A percentile compares a stretch with the other conserved stretches of the same genome.
These are phyloP conservation scores for Moricandia moricandioides DNA, from an alignment of 345 rosid species.

Conservation along the genomic window DNA sequence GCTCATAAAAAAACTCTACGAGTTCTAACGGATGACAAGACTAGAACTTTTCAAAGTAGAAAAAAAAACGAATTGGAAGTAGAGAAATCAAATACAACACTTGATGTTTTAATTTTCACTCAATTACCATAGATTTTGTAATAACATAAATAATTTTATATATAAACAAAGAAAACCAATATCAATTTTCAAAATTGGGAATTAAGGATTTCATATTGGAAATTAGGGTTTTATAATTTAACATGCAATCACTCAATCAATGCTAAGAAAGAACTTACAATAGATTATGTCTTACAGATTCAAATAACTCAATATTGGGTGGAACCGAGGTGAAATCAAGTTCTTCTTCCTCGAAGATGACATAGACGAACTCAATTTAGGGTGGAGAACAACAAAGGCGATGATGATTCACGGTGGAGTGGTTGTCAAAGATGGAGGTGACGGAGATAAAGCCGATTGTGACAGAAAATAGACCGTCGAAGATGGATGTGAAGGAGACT, in stretches of 20 bases:
- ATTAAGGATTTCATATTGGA: not conserved
- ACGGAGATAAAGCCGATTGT: too few relatives aligned
- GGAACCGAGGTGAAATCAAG: not conserved
- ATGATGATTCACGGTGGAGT: not conserved
- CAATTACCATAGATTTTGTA: not conserved
- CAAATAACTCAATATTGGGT: not conserved
- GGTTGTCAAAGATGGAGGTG: not conserved
- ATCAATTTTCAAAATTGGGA: too few relatives aligned
- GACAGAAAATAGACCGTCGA: too few relatives aligned
- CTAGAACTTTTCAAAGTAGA: not conserved
- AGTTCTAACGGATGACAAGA: not conserved
- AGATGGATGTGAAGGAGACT: too few relatives aligned
- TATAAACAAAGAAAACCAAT: not conserved
- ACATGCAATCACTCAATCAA: not conserved
- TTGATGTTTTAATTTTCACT: not conserved
- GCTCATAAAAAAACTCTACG: too few relatives aligned
- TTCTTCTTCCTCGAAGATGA: not conserved
- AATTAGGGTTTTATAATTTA: not conserved
- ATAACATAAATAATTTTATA: not conserved
- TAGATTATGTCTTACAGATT: not conserved
- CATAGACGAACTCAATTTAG: not conserved
- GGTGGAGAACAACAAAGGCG: not conserved
- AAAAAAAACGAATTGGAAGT: not conserved
- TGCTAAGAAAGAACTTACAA: not conserved
- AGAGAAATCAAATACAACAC: not conserved